Percentiles rank a stretch among this genome's conserved stretches.
Evolutionary conservation across 1,284 basidiomycete species (phyloP).

Genomic region (Trichosporon ovoides): DNA sequence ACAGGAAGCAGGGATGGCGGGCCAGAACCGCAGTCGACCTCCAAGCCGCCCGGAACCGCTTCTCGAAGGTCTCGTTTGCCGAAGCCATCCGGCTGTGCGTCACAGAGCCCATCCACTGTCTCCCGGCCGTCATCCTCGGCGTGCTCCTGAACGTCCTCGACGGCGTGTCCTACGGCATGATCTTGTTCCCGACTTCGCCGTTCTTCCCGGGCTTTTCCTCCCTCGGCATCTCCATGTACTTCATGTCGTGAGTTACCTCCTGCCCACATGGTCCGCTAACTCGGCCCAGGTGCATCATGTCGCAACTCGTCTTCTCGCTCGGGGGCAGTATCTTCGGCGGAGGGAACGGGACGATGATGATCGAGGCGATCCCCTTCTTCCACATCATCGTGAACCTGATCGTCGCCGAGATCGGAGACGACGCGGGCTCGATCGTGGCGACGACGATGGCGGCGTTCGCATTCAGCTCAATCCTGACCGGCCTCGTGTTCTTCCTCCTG

Average conservation of each 20-base stretch:
- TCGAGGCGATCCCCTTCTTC: constrained; percentile 95
- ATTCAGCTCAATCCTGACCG: constrained; percentile 84
- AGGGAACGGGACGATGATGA: constrained; percentile 98
- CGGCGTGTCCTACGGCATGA: constrained; percentile 63
- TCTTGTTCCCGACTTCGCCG: constrained; percentile 81
- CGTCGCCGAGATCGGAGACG: constrained; percentile 64
- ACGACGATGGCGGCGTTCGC: constrained; percentile 89
- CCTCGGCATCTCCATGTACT: constrained; percentile 92
- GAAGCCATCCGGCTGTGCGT: constrained; percentile 47
- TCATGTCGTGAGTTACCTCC: constrained; percentile 60
- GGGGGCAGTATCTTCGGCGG: constrained; percentile 80
- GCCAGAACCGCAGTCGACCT: constrained; percentile 13
- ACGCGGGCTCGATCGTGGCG: constrained; percentile 68
- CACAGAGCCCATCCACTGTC: constrained; percentile 50
- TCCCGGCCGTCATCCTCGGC: constrained; percentile 83
- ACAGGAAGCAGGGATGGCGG: constrained; percentile 18
- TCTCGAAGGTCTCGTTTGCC: constrained; percentile 35
- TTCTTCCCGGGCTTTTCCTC: constrained; percentile 78
- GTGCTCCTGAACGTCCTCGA: constrained; percentile 86
- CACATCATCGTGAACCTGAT: constrained; percentile 83
- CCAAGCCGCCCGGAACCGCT: constrained; percentile 10
- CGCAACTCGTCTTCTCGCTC: constrained; percentile 78
- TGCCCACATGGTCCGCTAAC: constrained; percentile 6
- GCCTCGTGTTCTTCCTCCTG: constrained; percentile 81
- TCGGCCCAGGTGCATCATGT: constrained; percentile 58